A percentile compares a stretch with the other conserved stretches of the same genome.
phyloP scores from a whole-genome alignment of 2,329 filamentous ascomycete species.

The Colletotrichum chrysophilum region DNA sequence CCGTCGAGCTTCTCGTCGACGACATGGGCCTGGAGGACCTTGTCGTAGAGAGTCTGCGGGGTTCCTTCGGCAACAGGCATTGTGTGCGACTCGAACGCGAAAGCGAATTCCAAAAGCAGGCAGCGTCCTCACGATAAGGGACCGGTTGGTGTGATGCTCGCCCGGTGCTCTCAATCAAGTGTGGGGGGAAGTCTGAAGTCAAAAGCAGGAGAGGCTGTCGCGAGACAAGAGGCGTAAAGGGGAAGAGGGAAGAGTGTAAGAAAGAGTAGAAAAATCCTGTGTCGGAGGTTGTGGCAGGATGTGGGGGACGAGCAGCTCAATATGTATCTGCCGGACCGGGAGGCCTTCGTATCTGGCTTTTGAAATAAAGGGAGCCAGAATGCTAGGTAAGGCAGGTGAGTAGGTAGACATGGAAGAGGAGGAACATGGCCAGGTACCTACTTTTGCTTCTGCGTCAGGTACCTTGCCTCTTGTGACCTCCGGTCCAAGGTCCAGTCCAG shows the following conservation, averaged over 20 bases:
- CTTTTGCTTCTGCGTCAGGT: neutral
- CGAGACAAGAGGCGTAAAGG: neutral
- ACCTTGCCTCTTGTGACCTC: neutral
- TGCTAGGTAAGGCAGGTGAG: neutral
- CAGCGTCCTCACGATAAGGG: neutral
- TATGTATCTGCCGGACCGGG: conserved; percentile 22
- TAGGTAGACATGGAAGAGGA: neutral
- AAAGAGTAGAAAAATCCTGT: conserved; percentile 12
- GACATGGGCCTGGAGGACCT: conserved; percentile 93
- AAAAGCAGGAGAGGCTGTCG: neutral
- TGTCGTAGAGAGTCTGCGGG: conserved; percentile 93
- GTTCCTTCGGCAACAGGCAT: conserved; percentile 79
- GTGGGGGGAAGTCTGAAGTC: neutral
- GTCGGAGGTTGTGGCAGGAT: conserved; percentile 3
- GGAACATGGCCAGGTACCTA: neutral
- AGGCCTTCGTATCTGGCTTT: conserved; percentile 13
- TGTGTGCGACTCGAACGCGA: conserved; percentile 36
- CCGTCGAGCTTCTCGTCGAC: conserved; percentile 96
- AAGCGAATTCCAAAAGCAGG: neutral
- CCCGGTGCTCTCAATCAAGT: neutral
- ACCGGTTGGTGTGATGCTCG: neutral
- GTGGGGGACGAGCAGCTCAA: conserved; percentile 22
- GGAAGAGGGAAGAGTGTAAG: neutral
- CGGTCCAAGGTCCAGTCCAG: neutral
- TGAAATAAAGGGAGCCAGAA: neutral